Evolutionary conservation across 108 stramenopile species (phyloP).

Genomic region (Cyclotella choctawhatcheeana): DNA sequence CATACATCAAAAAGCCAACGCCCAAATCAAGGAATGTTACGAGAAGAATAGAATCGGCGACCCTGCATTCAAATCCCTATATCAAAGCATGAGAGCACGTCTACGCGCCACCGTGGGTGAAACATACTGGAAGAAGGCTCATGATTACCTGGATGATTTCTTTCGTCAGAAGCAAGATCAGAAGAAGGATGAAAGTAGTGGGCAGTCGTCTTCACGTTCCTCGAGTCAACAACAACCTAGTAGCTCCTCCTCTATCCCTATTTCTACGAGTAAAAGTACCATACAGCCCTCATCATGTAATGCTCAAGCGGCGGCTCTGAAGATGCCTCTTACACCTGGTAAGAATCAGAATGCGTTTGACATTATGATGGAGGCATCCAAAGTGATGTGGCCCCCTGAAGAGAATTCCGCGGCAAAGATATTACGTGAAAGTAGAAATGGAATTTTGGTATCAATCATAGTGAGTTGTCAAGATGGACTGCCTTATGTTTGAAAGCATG

Average conservation of each 20-base stretch:
- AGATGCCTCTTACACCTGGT: slow-evolving; percentile 13
- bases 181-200: slow-evolving; percentile 17
- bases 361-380: too few species aligned
- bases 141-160: slow-evolving; percentile 67
- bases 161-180: slow-evolving; percentile 54
- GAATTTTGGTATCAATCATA: too few species aligned
- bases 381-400: too few species aligned
- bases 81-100: slow-evolving; percentile 60
- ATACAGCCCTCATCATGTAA: not conserved
- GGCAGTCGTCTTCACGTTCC: not conserved
- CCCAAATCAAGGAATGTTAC: slow-evolving; percentile 81
- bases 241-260: not conserved
- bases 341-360: too few species aligned
- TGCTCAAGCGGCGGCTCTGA: slow-evolving; percentile 29
- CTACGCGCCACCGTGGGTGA: slow-evolving; percentile 71
- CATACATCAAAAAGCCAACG: slow-evolving; percentile 72
- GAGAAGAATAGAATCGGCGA: slow-evolving; percentile 77
- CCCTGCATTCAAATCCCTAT: slow-evolving; percentile 68
- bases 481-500: too few species aligned
- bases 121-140: slow-evolving; percentile 73
- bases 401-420: too few species aligned
- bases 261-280: not conserved
- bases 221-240: not conserved
- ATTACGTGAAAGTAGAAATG: too few species aligned
- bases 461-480: too few species aligned